These are phyloP conservation scores for Gamsiella multidivaricata DNA, from an alignment of 192 early-diverging fungal species.

Conservation along the genomic window DNA sequence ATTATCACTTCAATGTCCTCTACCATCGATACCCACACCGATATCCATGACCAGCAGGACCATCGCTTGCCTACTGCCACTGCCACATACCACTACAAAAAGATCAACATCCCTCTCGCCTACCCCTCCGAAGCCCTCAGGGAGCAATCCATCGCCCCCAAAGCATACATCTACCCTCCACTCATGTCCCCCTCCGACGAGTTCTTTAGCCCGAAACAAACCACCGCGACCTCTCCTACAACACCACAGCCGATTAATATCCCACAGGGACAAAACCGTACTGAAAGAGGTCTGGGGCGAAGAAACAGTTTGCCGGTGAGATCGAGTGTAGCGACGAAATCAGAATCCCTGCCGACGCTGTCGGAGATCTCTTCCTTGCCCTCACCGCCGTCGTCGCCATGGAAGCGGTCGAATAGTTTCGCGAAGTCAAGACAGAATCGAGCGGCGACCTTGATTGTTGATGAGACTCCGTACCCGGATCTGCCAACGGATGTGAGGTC, in stretches of 20 bases:
- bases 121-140: slow-evolving; percentile 37
- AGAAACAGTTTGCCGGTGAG: slow-evolving; percentile 11
- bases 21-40: background rate
- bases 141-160: slow-evolving; percentile 23
- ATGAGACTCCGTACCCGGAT: slow-evolving; percentile 43
- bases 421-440: slow-evolving; percentile 1
- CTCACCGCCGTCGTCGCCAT: slow-evolving; percentile 36
- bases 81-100: slow-evolving; percentile 15
- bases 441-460: slow-evolving; percentile 30
- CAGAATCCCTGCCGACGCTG: slow-evolving; percentile 17
- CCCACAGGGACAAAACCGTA: slow-evolving; percentile 5
- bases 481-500: slow-evolving; percentile 45
- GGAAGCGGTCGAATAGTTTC: slow-evolving; percentile 23
- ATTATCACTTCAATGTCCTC: slow-evolving; percentile 18
- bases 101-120: slow-evolving; percentile 33
- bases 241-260: slow-evolving; percentile 28
- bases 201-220: slow-evolving; percentile 12
- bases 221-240: background rate
- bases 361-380: slow-evolving; percentile 15
- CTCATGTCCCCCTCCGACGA: slow-evolving; percentile 47
- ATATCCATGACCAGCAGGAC: background rate
- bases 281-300: background rate
- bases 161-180: slow-evolving; percentile 45
- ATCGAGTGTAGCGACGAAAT: background rate
- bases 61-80: too few species aligned